Conservation (phyloP, 2,329 filamentous ascomycete genomes). For the Plectosphaerella sp. region DNA sequence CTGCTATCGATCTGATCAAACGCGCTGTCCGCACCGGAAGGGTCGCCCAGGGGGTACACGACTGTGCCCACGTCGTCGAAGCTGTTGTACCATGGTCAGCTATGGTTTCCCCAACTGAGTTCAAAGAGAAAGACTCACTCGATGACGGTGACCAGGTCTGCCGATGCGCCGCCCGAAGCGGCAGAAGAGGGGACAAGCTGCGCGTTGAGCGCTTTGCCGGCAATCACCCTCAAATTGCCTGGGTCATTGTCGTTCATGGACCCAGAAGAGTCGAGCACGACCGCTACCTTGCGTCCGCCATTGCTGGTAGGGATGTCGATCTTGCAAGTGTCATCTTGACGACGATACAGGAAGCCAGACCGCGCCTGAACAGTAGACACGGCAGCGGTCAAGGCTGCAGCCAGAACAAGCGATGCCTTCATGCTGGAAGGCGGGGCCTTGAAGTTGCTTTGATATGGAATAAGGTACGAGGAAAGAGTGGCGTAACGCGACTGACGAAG, state of each 20-base stretch:
- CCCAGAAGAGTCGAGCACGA: conserved; percentile 14
- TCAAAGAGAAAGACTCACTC: conserved; percentile 8
- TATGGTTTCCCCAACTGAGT: background rate
- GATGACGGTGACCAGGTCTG: conserved; percentile 13
- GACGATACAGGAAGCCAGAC: too few species aligned
- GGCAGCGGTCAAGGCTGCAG: too few species aligned
- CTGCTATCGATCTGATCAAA: conserved; percentile 13
- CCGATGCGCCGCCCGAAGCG: conserved; percentile 7
- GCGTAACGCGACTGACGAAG: too few species aligned
- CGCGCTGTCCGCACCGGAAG: conserved; percentile 4
- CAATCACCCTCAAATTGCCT: conserved; percentile 8
- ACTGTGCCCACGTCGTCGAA: conserved; percentile 11
- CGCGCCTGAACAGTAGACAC: too few species aligned
- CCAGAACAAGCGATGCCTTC: too few species aligned
- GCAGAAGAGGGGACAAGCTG: conserved; percentile 8
- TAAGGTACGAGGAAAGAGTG: too few species aligned
- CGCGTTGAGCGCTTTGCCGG: conserved; percentile 10
- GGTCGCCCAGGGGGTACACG: conserved; percentile 14
- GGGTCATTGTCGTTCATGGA: conserved; percentile 14
- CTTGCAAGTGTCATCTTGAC: conserved; percentile 4
- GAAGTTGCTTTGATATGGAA: too few species aligned
- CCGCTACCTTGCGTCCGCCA: conserved; percentile 11
- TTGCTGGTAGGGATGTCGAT: conserved; percentile 8
- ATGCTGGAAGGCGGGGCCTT: too few species aligned
- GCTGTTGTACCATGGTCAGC: background rate